Base-by-base conservation (phyloP, 257 asterid species). In the Solanum piurae region DNA sequence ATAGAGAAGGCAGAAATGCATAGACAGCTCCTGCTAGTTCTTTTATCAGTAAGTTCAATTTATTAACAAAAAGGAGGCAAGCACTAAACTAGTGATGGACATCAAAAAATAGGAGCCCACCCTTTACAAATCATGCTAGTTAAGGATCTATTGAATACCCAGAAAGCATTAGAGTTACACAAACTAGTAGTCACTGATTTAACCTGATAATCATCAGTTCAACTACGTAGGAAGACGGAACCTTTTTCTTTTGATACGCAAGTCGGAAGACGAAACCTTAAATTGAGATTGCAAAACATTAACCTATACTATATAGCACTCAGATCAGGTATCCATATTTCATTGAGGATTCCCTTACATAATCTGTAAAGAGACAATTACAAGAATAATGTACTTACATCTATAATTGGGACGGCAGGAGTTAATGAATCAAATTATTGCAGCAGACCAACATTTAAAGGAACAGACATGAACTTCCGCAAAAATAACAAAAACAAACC, bases 401-500 rank as follows among this genome's bases (percentile, higher is more conserved):
- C 23, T 49, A 29, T 8, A 18, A 49, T 18, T 49, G 84, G 85
- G 85, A 46, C 0, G 3, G 42, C 85, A 16, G 34, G n/a, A 29
- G 85, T 76, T 23, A n/a, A 34, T 9, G 68, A 80, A 16, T 80
- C 68, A 79, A 40, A 42, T 77, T 79, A n/a, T 86, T n/a, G 84
- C 9, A 75, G 16, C 23, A 84, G 23, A 16, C 25, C 69, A 58
- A 64, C 60, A 31, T 79, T 27, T 21, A 36, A 20, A 36, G 33
- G 55, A n/a, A 21, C 55, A 21, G 88, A 18, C 7, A 29, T 3
- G 20, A 80, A 31, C 69, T 27, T 46, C 85, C 9, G 0, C 42
- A 37, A 49, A 31, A 82, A 49, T 49, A 82, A 71, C 85, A 74
- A 44, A 77, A 6, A 69, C 21, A 83, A 90, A 96, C 99, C 99